Evolutionary conservation across 2,329 filamentous ascomycete species (phyloP).

Genomic region (Colletotrichum sp.): DNA sequence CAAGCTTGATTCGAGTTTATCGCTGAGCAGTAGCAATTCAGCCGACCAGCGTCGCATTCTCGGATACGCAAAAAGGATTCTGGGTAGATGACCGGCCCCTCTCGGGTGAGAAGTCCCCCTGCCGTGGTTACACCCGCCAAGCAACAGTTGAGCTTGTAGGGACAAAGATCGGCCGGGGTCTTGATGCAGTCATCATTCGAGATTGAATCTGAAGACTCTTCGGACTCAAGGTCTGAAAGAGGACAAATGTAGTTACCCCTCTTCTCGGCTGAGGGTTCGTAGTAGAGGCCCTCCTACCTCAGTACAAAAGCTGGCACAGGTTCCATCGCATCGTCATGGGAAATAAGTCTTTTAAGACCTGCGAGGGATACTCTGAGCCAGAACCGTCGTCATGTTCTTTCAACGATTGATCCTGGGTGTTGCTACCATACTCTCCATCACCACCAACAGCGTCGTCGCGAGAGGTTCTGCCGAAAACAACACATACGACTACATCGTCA

Average conservation of each 20-base stretch:
- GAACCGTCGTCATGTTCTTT: neutral
- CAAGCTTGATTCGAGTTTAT: too few species aligned
- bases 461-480: neutral
- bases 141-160: neutral
- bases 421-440: neutral
- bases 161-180: neutral
- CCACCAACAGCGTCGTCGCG: neutral
- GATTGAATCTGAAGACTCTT: accelerated
- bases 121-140: neutral
- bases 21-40: too few species aligned
- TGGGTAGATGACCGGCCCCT: neutral
- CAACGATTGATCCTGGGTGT: neutral
- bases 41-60: neutral
- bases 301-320: neutral
- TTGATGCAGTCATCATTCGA: neutral
- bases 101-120: neutral
- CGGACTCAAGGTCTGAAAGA: neutral
- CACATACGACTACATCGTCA: conserved; percentile 61
- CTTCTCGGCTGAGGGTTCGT: neutral
- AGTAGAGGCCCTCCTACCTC: neutral
- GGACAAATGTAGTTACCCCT: neutral
- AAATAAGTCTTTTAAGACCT: neutral
- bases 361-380: too few species aligned
- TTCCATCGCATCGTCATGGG: neutral
- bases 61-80: neutral